Base-by-base conservation (phyloP, 2,329 filamentous ascomycete genomes). In the Aspergillus hortae region DNA sequence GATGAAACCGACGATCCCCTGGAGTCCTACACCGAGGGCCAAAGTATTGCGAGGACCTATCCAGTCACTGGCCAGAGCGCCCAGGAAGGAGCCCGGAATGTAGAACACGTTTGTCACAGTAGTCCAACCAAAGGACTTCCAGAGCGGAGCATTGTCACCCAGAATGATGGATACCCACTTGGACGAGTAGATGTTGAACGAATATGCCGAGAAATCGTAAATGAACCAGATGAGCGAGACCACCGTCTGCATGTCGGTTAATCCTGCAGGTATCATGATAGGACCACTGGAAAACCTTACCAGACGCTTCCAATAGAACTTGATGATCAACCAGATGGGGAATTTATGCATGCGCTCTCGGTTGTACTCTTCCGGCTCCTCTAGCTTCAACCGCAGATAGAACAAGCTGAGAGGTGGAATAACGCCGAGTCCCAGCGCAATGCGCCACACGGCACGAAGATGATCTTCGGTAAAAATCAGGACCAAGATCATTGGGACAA, bases 101-200 rank as follows among this genome's bases (percentile, higher is more conserved):
- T 95, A 95, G 71, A 96, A 96, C 56, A 90, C 75, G 69, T 94
- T 95, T 75, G 95, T 84, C 40, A 96, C 80, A 0, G 88, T 90
- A 66, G 90, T 91, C 90, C 90, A 96, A 38, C 90, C 92, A 55
- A 96, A 92, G 10, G 85, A 75, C 56, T 87, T 88, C 65, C 89
- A 92, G 1, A 96, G 75, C 0, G 86, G 80, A 0, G 83, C 77
- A 4, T 67, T 61, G 0, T 77, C 64, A 9, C 83, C 81, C 0
- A 95, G 74, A 62, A 95, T 92, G 1, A 76, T 67, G 1, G 51
- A 30, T 7, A 78, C 58, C 74, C 74, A 77, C 25, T 84, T 81
- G 1, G 86, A 86, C 0, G 88, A 89, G 74, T 94, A 96, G 63
- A 96, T 90, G 48, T 87, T 81, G 67, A 96, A 96, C 0, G 88